Conservation (phyloP, 768 basidiomycete species). For the Panellus pusillus region DNA sequence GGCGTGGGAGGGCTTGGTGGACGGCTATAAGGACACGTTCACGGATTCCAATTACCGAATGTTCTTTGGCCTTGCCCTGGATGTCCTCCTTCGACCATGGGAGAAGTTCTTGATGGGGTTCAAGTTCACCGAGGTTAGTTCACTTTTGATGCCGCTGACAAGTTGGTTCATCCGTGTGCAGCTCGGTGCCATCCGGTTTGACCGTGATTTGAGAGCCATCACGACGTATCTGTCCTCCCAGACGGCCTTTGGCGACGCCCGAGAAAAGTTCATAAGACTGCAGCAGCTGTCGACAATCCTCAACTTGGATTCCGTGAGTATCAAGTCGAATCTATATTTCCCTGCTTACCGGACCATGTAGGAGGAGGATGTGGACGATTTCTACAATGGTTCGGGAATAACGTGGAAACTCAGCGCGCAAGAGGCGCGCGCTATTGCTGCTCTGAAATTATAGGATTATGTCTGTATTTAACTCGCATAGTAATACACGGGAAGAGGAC, state of each 20-base stretch:
- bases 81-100: constrained; percentile 92
- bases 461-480: constrained; percentile 1
- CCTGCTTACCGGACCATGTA: constrained; percentile 28
- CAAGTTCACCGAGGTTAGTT: constrained; percentile 81
- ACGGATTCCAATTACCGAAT: constrained; percentile 86
- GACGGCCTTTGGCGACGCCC: constrained; percentile 83
- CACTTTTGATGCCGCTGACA: background rate
- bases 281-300: constrained; percentile 93
- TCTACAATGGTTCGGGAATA: constrained; percentile 92
- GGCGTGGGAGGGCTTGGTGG: constrained; percentile 81
- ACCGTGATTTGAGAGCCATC: constrained; percentile 85
- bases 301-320: constrained; percentile 77
- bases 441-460: constrained; percentile 47
- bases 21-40: constrained; percentile 89
- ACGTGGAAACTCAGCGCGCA: constrained; percentile 79
- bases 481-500: constrained; percentile 4
- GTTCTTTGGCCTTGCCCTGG: constrained; percentile 83
- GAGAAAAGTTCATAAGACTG: constrained; percentile 89
- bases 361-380: constrained; percentile 95
- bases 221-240: constrained; percentile 84
- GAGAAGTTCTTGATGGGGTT: constrained; percentile 82
- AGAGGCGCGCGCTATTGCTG: constrained; percentile 72
- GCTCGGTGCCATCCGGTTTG: constrained; percentile 96
- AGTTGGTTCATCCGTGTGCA: constrained; percentile 30
- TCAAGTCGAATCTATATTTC: background rate